phyloP scores from a whole-genome alignment of 2,329 filamentous ascomycete genomes.

The Diaporthe destruens region DNA sequence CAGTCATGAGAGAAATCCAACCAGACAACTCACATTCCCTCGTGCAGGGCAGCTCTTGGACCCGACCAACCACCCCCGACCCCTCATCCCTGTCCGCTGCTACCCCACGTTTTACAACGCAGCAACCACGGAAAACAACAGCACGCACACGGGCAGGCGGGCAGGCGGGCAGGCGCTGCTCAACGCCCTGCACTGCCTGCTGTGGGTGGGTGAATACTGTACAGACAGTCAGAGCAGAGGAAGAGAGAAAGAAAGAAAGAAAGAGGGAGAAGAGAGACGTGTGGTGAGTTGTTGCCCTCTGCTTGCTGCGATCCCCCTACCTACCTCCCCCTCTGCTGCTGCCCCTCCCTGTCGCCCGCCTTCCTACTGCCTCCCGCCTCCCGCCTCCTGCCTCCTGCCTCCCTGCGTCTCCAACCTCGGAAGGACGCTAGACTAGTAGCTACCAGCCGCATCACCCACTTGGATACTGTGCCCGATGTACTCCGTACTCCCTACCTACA shows the following conservation, averaged over 20 bases:
- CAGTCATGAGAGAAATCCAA: neutral
- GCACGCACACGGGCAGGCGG: neutral
- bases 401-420: neutral
- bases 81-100: slow-evolving; percentile 21
- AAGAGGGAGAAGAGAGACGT: neutral
- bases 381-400: neutral
- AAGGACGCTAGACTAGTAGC: slow-evolving; percentile 5
- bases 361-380: no score
- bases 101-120: slow-evolving; percentile 34
- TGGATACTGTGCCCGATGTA: neutral
- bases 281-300: slow-evolving; percentile 10
- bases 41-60: neutral
- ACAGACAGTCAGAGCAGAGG: no score
- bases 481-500: no score
- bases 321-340: neutral
- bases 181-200: neutral
- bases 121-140: slow-evolving; percentile 9
- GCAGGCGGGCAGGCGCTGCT: neutral
- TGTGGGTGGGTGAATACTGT: neutral
- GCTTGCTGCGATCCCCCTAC: slow-evolving; percentile 27
- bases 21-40: neutral
- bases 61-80: slow-evolving; percentile 10
- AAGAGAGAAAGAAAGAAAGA: neutral
- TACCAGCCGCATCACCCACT: slow-evolving; percentile 12
- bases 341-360: no score